phyloP scores from a whole-genome alignment of 2,329 filamentous ascomycete genomes.

The Plectosphaerella plurivora region DNA sequence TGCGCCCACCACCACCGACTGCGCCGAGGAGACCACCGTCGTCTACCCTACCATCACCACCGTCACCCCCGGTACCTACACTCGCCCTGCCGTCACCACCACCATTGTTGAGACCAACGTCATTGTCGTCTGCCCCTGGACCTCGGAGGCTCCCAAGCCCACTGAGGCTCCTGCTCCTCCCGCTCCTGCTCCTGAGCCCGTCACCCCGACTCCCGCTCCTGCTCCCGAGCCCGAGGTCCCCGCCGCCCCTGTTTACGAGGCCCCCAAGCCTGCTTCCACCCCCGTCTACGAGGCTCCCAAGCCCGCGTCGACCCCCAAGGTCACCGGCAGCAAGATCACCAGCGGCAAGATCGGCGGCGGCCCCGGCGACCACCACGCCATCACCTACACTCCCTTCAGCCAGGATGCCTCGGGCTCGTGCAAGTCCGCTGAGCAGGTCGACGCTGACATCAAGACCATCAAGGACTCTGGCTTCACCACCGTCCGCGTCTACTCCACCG shows the following conservation, averaged over 20 bases:
- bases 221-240: conserved; percentile 15
- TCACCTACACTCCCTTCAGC: conserved; percentile 77
- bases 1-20: conserved; percentile 60
- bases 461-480: conserved; percentile 62
- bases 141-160: conserved; percentile 27
- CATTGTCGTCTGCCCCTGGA: conserved; percentile 68
- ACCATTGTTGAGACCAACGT: conserved; percentile 66
- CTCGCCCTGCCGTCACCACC: conserved; percentile 59
- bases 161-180: conserved; percentile 9
- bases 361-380: conserved; percentile 58
- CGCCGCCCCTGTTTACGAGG: conserved; percentile 11
- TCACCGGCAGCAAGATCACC: conserved; percentile 9
- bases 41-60: conserved; percentile 63
- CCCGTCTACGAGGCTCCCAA: conserved; percentile 15
- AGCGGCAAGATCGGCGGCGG: conserved; percentile 30
- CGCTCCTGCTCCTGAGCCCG: conserved; percentile 15
- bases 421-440: conserved; percentile 58
- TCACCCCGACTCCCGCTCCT: conserved; percentile 15
- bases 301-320: conserved; percentile 14
- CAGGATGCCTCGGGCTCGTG: conserved; percentile 49
- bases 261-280: conserved; percentile 15
- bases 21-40: conserved; percentile 46
- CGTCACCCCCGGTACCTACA: conserved; percentile 69
- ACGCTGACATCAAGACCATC: conserved; percentile 57
- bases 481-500: conserved; percentile 84